phyloP scores from a whole-genome alignment of 1,284 basidiomycete genomes.

The Stereum hirsutum region DNA sequence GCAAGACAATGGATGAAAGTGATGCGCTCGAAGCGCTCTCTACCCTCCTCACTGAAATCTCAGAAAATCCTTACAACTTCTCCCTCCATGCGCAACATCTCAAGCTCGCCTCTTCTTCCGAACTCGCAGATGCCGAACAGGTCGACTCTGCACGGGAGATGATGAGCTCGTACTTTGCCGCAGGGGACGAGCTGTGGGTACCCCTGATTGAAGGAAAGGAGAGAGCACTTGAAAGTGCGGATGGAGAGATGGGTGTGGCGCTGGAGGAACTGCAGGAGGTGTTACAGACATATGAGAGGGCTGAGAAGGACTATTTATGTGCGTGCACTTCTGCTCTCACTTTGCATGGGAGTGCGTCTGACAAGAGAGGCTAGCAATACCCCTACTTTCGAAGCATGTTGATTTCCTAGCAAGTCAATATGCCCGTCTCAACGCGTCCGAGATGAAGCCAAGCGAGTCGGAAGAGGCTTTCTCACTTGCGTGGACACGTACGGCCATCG shows the following conservation, averaged over 20 bases:
- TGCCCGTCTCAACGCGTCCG: conserved; percentile 34
- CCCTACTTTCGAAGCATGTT: conserved; percentile 61
- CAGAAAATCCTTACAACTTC: conserved; percentile 51
- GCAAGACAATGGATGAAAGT: conserved; percentile 25
- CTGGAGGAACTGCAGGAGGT: conserved; percentile 45
- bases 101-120: conserved; percentile 42
- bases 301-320: conserved; percentile 81
- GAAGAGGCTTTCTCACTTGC: conserved; percentile 43
- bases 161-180: conserved; percentile 51
- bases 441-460: conserved; percentile 35
- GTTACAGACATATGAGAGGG: conserved; percentile 55
- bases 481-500: conserved; percentile 52
- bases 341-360: conserved; percentile 8
- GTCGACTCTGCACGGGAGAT: conserved; percentile 55
- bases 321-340: conserved; percentile 21
- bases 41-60: conserved; percentile 44
- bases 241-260: too few species aligned
- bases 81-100: conserved; percentile 57
- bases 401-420: conserved; percentile 56
- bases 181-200: conserved; percentile 59
- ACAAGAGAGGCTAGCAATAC: conserved; percentile 66
- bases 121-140: conserved; percentile 51
- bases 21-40: conserved; percentile 50
- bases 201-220: conserved; percentile 50
- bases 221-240: conserved; percentile 34